A percentile compares a stretch with the other conserved stretches of the same genome.
These are phyloP conservation scores for Rhodotorula kratochvilovae DNA, from an alignment of 768 basidiomycete species.

Conservation along the genomic window DNA sequence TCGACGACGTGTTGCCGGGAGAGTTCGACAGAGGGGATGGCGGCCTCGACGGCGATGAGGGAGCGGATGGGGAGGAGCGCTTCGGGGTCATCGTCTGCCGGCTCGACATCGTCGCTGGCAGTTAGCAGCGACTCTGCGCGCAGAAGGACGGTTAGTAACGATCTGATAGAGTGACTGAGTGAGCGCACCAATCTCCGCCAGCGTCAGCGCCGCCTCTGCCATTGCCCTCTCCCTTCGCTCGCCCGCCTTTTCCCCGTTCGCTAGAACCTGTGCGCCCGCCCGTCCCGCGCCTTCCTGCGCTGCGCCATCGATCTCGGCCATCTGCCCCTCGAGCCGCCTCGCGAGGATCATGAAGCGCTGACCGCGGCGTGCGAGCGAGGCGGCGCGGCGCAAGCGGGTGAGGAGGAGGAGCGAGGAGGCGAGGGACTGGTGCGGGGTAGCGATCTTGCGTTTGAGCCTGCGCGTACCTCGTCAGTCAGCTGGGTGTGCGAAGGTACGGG, in stretches of 20 bases:
- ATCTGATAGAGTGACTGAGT: background rate
- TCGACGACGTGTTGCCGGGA: conserved; percentile 65
- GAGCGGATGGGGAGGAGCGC: conserved; percentile 62
- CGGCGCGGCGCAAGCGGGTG: conserved; percentile 72
- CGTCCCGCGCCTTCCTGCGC: background rate
- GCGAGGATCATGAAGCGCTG: conserved; percentile 79
- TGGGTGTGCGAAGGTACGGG: no score
- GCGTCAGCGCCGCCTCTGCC: conserved; percentile 87
- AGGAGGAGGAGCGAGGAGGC: conserved; percentile 66
- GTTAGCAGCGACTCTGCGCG: conserved; percentile 10
- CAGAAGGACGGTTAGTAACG: background rate
- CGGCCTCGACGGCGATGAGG: conserved; percentile 64
- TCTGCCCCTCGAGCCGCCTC: conserved; percentile 75
- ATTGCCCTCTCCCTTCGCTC: conserved; percentile 65
- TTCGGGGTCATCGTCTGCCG: conserved; percentile 25
- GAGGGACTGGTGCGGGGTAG: conserved; percentile 72
- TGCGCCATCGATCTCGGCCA: conserved; percentile 59
- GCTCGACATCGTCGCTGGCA: background rate
- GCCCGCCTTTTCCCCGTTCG: conserved; percentile 59
- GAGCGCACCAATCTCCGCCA: conserved; percentile 65
- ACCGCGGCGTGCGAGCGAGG: conserved; percentile 75
- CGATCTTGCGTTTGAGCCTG: conserved; percentile 80
- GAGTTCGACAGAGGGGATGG: conserved; percentile 67
- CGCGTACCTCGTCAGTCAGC: conserved; percentile 29
- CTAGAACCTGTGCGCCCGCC: background rate